Evolutionary conservation across 768 basidiomycete genomes (phyloP), one percentile per base, ranked within the genome.

Genomic region (Serendipita vermifera): DNA sequence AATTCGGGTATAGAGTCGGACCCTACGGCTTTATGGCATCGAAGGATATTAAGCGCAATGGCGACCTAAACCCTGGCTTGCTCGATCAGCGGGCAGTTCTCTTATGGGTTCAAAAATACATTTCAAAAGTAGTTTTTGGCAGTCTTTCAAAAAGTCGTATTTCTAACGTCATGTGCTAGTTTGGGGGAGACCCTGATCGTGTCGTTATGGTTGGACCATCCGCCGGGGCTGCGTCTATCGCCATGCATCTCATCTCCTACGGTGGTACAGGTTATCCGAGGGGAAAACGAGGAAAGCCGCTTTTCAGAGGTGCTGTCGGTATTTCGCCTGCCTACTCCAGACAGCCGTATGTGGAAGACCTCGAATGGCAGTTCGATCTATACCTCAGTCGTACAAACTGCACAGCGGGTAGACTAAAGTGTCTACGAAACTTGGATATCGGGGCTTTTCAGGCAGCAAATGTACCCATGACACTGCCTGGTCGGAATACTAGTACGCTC

Each of bases 371-470:
- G 31, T 60, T 57, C 26, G 58, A 60, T 22, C 41, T 53, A 3
- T 56, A 33, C 27, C 57, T 51, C 0, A 58, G 57, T 9, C 20
- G 51, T 20, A 22, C 80, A 79, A 62, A 85, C 86, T 57, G 75
- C 82, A 54, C 68, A 71, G 38, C 83, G n/a, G n/a, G n/a, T n/a
- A n/a, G n/a, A 22, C 67, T 72, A 53, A 61, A 62, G 62, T 62
- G 11, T 64, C 64, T 53, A 68, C 67, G 53, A 68, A 68, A 24
- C 69, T 59, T 13, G 68, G 67, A 22, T 27, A 55, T 29, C 11
- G 72, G 64, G 54, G 71, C 63, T 5, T 58, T 68, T 43, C 72
- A 63, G 27, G 65, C 65, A 54, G 71, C 67, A 15, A 72, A 65
- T 36, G 63, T 63, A 39, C 61, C 56, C 0, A 68, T 64, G 39